These are phyloP conservation scores for Marasmius sp. DNA, from an alignment of 1,284 basidiomycete species.

Conservation along the genomic window DNA sequence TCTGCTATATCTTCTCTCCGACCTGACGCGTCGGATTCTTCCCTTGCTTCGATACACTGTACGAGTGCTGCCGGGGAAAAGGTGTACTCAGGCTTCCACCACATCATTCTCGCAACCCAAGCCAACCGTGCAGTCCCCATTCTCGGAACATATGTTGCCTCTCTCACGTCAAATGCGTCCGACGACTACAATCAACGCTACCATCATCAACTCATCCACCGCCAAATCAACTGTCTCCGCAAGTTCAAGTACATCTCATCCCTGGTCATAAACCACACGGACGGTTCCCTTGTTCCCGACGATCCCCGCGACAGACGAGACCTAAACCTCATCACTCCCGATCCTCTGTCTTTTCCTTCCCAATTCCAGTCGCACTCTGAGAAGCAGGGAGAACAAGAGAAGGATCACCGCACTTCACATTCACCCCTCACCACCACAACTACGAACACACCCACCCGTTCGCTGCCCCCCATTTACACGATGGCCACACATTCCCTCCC, in stretches of 20 bases:
- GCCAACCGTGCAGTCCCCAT: conserved; percentile 58
- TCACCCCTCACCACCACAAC: background rate
- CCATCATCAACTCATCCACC: conserved; percentile 20
- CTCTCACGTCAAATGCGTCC: conserved; percentile 25
- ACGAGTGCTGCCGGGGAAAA: conserved; percentile 24
- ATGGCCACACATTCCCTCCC: conserved; percentile 64
- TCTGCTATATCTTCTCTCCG: conserved; percentile 46
- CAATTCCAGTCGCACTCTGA: background rate
- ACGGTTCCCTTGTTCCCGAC: conserved; percentile 54
- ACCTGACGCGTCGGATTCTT: conserved; percentile 30
- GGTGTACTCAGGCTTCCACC: conserved; percentile 51
- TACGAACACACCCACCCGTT: conserved; percentile 36
- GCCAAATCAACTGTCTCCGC: conserved; percentile 40
- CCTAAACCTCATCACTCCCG: conserved; percentile 55
- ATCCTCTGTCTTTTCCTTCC: background rate
- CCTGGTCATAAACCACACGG: conserved; percentile 72
- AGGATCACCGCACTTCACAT: background rate
- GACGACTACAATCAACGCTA: conserved; percentile 22
- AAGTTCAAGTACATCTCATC: conserved; percentile 50
- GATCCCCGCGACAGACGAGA: conserved; percentile 51
- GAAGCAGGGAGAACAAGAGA: background rate
- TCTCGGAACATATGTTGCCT: conserved; percentile 41
- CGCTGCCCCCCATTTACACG: conserved; percentile 47
- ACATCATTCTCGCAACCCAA: conserved; percentile 71
- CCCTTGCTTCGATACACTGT: conserved; percentile 37